Base-by-base conservation (phyloP, 2,329 filamentous ascomycete genomes). In the Trichoderma breve region DNA sequence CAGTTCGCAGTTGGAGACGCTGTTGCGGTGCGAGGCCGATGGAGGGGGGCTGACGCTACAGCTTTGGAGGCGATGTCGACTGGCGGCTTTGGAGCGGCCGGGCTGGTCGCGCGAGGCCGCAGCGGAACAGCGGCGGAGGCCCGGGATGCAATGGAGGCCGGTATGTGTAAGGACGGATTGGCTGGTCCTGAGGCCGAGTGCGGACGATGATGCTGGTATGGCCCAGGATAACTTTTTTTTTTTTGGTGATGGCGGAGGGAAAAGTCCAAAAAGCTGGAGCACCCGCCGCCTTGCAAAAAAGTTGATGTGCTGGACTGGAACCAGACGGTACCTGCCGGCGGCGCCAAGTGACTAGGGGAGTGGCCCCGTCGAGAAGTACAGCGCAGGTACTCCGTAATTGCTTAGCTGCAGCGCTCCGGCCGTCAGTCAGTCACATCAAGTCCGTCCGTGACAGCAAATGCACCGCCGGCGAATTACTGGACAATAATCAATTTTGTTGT, bases 141-240 rank as follows among this genome's bases (percentile, higher is more conserved):
- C 58, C 58, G 64, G 39, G 28, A 61, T 36, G n/a, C 63, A 18
- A 51, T 61, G 70, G n/a, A 47, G 6, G 60, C 18, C 21, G 26
- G 43, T 12, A 28, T n/a, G n/a, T 7, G 26, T 12, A 26, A 70
- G 55, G 66, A 21, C 36, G 18, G 36, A 69, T 55, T 36, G 14
- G 34, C 34, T 39, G 58, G 34, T 70, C 72, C 30, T 75, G 75
- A 71, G 64, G 75, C 78, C 79, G 60, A 55, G 66, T 79, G 79
- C 58, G 26, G 67, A 72, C 11, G 57, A 60, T 14, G 57, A 60
- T 60, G 57, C 57, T 60, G 57, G 53, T 24, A 72, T n/a, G 65
- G 47, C 47, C 58, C 18, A 26, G 18, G 21, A 60, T 32, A 21
- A 34, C 34, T 36, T 71, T 39, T 39, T 62, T 55, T 63, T 70